These are phyloP conservation scores for Globomyces sp. DNA, from an alignment of 371 early-diverging fungal genomes.

Conservation along the genomic window DNA sequence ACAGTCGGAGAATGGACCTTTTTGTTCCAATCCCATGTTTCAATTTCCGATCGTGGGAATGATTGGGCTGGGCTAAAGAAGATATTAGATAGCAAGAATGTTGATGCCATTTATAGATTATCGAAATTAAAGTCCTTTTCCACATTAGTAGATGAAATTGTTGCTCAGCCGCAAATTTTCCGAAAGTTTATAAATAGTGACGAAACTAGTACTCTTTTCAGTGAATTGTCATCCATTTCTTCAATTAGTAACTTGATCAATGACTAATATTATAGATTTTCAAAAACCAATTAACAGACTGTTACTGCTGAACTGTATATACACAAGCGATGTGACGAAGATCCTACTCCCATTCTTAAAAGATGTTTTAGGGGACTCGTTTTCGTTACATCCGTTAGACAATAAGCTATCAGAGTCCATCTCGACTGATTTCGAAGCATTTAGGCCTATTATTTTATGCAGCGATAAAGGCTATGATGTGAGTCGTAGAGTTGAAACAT, in stretches of 20 bases:
- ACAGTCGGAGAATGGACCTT: constrained; percentile 21
- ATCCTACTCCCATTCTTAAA: constrained; percentile 76
- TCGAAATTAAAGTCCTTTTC: not conserved
- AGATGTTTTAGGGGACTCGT: constrained; percentile 63
- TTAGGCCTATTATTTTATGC: constrained; percentile 6
- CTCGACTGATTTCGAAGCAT: not conserved
- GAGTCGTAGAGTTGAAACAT: constrained; percentile 88
- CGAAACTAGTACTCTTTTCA: not conserved
- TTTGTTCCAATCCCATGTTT: constrained; percentile 23
- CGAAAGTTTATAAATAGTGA: not conserved
- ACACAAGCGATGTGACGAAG: constrained; percentile 84
- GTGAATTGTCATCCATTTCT: no score
- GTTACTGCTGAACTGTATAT: constrained; percentile 79
- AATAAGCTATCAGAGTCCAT: not conserved
- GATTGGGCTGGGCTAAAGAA: no score
- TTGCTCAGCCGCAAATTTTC: not conserved
- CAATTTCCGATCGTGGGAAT: not conserved
- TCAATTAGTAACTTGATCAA: no score
- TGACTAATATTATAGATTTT: not conserved
- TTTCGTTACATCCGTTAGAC: constrained; percentile 19
- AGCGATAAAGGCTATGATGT: constrained; percentile 84
- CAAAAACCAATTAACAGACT: constrained; percentile 61
- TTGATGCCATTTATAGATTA: not conserved
- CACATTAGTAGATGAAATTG: not conserved
- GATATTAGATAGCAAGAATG: no score